A percentile compares a stretch with the other conserved stretches of the same genome.
Conservation (phyloP, 2,329 filamentous ascomycete genomes). For the Ampelomyces quisqualis region DNA sequence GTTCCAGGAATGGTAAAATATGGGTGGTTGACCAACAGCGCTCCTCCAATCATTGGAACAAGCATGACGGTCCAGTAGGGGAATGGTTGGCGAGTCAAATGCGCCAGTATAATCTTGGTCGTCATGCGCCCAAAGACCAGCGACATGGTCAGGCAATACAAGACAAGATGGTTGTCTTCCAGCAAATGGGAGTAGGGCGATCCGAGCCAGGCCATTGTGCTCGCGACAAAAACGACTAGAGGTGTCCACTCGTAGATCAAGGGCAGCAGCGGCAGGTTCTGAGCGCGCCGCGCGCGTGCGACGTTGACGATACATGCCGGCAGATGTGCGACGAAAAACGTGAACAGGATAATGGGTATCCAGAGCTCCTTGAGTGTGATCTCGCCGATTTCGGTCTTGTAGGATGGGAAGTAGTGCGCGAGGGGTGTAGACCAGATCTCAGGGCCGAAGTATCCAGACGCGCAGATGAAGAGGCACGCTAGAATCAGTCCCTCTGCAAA, state of each 20-base stretch:
- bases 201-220: conserved; percentile 80
- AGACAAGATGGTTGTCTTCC: conserved; percentile 79
- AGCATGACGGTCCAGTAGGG: conserved; percentile 96
- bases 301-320: conserved; percentile 91
- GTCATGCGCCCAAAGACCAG: conserved; percentile 98
- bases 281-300: conserved; percentile 68
- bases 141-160: conserved; percentile 92
- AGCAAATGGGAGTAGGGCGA: conserved; percentile 83
- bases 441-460: conserved; percentile 85
- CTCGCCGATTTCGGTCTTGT: conserved; percentile 62
- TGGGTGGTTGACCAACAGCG: conserved; percentile 79
- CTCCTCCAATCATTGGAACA: conserved; percentile 80
- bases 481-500: conserved; percentile 77
- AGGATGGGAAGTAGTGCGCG: conserved; percentile 52
- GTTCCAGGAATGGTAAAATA: conserved; percentile 52
- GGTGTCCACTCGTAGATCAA: conserved; percentile 94
- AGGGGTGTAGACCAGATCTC: conserved; percentile 81
- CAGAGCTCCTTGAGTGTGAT: conserved; percentile 84
- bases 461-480: conserved; percentile 79
- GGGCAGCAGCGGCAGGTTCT: conserved; percentile 72
- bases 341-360: conserved; percentile 60
- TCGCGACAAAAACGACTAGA: conserved; percentile 76
- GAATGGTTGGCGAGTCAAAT: conserved; percentile 89
- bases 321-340: conserved; percentile 63
- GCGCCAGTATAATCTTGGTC: conserved; percentile 97